Conservation (phyloP, 768 basidiomycete genomes). For the Lactarius hatsudake region DNA sequence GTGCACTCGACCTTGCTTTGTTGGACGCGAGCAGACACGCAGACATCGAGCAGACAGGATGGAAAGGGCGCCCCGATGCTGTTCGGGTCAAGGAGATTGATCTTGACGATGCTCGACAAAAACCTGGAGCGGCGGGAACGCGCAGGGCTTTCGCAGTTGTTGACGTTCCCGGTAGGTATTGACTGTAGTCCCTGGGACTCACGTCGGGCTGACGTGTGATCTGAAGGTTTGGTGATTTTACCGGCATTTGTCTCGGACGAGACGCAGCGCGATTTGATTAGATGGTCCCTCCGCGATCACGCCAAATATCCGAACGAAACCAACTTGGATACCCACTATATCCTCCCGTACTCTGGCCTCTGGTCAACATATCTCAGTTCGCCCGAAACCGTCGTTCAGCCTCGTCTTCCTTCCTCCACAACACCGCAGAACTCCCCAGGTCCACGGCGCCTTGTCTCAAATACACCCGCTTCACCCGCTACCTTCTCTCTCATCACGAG, state of each 20-base stretch:
- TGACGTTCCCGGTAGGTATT: slow-evolving; percentile 43
- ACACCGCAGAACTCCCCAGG: slow-evolving; percentile 39
- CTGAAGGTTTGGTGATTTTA: slow-evolving; percentile 77
- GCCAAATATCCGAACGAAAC: slow-evolving; percentile 81
- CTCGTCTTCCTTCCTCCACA: slow-evolving; percentile 40
- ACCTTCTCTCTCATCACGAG: slow-evolving; percentile 52
- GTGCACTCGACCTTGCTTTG: slow-evolving; percentile 63
- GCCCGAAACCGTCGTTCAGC: slow-evolving; percentile 41
- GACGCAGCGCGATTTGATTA: slow-evolving; percentile 66
- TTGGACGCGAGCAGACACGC: slow-evolving; percentile 40
- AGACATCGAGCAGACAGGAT: slow-evolving; percentile 47
- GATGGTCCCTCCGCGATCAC: slow-evolving; percentile 73
- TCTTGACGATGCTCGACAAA: slow-evolving; percentile 26
- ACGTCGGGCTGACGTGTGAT: background rate
- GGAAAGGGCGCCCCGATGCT: slow-evolving; percentile 45
- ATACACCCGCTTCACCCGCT: slow-evolving; percentile 59
- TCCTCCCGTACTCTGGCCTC: slow-evolving; percentile 68
- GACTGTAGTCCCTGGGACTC: slow-evolving; percentile 23
- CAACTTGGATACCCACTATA: slow-evolving; percentile 85
- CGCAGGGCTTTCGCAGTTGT: slow-evolving; percentile 48
- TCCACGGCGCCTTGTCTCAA: slow-evolving; percentile 67
- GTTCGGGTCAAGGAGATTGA: slow-evolving; percentile 37
- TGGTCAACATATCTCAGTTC: slow-evolving; percentile 62
- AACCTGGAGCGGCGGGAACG: slow-evolving; percentile 4
- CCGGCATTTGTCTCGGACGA: slow-evolving; percentile 64